phyloP scores from a whole-genome alignment of 2,329 filamentous ascomycete species.

The Fonsecaea nubica region DNA sequence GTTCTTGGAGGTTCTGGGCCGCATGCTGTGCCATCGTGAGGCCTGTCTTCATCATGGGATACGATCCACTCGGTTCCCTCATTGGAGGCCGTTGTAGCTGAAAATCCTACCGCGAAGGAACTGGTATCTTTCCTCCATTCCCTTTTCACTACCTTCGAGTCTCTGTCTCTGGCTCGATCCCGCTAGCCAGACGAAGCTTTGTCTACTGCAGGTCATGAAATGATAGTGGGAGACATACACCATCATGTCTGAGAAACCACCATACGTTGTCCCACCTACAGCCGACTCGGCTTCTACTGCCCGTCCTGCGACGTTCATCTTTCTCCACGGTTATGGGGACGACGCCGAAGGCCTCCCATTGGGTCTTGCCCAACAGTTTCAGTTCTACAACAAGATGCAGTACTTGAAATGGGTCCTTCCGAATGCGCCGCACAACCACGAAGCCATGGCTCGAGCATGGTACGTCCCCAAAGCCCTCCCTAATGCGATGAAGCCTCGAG shows the following conservation, averaged over 20 bases:
- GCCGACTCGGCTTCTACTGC: slow-evolving; percentile 28
- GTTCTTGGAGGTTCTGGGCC: not conserved
- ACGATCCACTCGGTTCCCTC: not conserved
- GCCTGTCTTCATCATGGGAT: slow-evolving; percentile 10
- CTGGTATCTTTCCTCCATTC: not conserved
- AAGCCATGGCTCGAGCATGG: slow-evolving; percentile 49
- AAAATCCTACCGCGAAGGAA: not conserved
- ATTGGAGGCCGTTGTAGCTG: slow-evolving; percentile 4
- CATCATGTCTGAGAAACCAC: slow-evolving; percentile 34
- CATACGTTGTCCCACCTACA: slow-evolving; percentile 35
- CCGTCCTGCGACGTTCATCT: slow-evolving; percentile 38
- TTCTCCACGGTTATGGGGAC: slow-evolving; percentile 56
- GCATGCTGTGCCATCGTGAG: not conserved
- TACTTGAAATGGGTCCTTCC: slow-evolving; percentile 59
- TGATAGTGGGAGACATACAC: slow-evolving; percentile 2
- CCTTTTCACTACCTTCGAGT: not conserved
- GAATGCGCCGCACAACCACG: slow-evolving; percentile 56
- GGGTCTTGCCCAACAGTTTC: slow-evolving; percentile 57
- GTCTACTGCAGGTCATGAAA: not conserved
- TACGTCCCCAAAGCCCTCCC: slow-evolving; percentile 56
- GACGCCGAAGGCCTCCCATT: slow-evolving; percentile 54
- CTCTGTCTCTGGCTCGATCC: not conserved
- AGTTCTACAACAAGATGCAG: slow-evolving; percentile 55
- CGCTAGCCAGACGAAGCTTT: not conserved
- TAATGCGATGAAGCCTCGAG: slow-evolving; percentile 49